Evolutionary conservation across 306 rosid species (phyloP), one percentile per base, ranked within the genome.

Genomic region (Cucumis hystrix): DNA sequence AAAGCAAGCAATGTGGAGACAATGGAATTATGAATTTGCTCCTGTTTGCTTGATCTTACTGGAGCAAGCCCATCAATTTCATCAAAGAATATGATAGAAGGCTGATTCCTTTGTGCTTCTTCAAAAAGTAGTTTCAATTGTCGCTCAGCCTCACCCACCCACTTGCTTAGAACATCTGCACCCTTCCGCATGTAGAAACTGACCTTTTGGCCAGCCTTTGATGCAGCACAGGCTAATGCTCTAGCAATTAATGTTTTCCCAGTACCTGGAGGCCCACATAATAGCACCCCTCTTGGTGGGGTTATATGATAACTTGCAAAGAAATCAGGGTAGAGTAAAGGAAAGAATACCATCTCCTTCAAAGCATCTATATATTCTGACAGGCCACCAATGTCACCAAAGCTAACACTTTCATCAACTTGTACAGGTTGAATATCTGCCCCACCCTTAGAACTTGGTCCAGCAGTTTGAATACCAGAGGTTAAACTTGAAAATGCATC

Each of bases 131-230:
- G 89, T 83, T 95, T 95, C 88, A 95, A 74, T 63, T 95, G 99
- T 86, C 99, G 89, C 80, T 95, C 99, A 78, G 99, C 99, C 89
- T 95, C 99, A 63, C 99, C 99, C 18, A 95, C 99, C 99, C 99
- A 95, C 80, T 95, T 95, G 85, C 99, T 92, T 10, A 92, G 87
- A 66, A 95, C 99, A 77, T 95, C 99, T 2, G 99, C 99, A 79
- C 99, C 99, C 85, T 95, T 95, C 52, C 99, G 95, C 99, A 95
- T 95, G 87, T 95, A 95, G 86, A 95, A 95, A 79, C 97, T 95
- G 74, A 95, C 99, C 83, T 95, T 95, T 83, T 92, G 99, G 73
- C 99, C 99, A 82, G 99, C 97, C 88, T 92, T 95, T 68, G 99
- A 95, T 40, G 99, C 99, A 77, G 99, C 96, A 87, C 93, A 89